Conservation (phyloP, 2,329 filamentous ascomycete species). For the Dactylonectria macrodidyma region DNA sequence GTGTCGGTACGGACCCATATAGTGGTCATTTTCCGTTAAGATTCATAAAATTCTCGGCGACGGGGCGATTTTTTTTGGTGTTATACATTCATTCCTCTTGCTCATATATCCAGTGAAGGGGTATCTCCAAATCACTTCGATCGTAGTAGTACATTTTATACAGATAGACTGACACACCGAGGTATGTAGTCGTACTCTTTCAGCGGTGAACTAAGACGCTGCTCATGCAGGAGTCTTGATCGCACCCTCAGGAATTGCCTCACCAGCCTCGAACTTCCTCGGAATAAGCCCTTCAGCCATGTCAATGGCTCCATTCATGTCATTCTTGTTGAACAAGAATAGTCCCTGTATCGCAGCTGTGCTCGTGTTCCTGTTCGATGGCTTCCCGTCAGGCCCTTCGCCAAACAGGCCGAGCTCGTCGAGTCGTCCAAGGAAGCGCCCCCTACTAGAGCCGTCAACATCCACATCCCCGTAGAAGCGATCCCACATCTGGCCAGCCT, state of each 20-base stretch:
- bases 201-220: slow-evolving; percentile 7
- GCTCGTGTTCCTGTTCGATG: slow-evolving; percentile 74
- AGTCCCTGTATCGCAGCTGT: slow-evolving; percentile 94
- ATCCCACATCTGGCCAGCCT: slow-evolving; percentile 91
- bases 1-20: too few relatives aligned
- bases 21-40: neutral
- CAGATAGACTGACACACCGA: slow-evolving; percentile 30
- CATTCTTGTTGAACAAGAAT: slow-evolving; percentile 95
- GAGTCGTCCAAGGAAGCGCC: slow-evolving; percentile 80
- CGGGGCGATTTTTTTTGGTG: slow-evolving; percentile 6
- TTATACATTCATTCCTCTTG: slow-evolving; percentile 15
- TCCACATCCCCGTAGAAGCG: slow-evolving; percentile 94
- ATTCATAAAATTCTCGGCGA: neutral
- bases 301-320: slow-evolving; percentile 87
- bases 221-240: slow-evolving; percentile 59
- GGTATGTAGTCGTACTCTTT: neutral
- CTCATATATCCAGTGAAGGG: slow-evolving; percentile 21
- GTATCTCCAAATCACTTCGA: slow-evolving; percentile 29
- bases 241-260: slow-evolving; percentile 53
- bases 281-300: slow-evolving; percentile 81
- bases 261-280: slow-evolving; percentile 66
- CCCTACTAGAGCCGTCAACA: slow-evolving; percentile 70
- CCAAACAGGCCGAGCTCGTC: slow-evolving; percentile 80
- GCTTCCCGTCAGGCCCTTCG: slow-evolving; percentile 63
- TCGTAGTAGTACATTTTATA: slow-evolving; percentile 23